phyloP scores from a whole-genome alignment of 805 yeast genomes.

The Pichia membranifaciens region DNA sequence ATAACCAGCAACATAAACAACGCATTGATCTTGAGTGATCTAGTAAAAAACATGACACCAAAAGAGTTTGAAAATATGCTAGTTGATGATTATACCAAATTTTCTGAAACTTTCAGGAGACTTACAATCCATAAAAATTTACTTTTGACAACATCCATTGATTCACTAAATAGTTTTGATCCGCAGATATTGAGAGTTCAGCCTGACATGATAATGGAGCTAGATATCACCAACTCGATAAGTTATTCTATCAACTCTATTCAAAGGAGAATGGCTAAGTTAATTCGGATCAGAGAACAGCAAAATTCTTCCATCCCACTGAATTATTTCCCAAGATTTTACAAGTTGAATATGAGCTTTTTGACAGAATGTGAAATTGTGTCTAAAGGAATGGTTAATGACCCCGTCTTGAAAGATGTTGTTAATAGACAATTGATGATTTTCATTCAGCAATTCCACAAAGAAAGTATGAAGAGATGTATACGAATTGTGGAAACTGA shows the following conservation, averaged over 20 bases:
- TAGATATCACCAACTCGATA: conserved; percentile 64
- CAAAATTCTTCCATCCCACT: conserved; percentile 53
- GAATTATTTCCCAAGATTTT: conserved; percentile 61
- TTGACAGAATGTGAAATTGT: conserved; percentile 78
- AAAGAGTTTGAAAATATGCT: conserved; percentile 72
- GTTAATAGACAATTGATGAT: conserved; percentile 60
- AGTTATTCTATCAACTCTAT: conserved; percentile 62
- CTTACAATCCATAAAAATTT: conserved; percentile 74
- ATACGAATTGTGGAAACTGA: conserved; percentile 56
- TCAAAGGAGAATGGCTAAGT: conserved; percentile 71
- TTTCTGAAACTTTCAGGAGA: conserved; percentile 69
- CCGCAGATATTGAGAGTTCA: conserved; percentile 25
- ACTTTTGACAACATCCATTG: conserved; percentile 63
- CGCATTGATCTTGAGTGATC: conserved; percentile 30
- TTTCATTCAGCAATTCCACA: conserved; percentile 53
- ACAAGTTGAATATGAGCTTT: conserved; percentile 60
- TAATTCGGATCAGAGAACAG: conserved; percentile 71
- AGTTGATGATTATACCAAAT: conserved; percentile 48
- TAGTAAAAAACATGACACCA: conserved; percentile 62
- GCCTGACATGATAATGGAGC: conserved; percentile 43
- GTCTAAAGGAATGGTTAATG: conserved; percentile 53
- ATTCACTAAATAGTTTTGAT: conserved; percentile 32
- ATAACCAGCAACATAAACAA: conserved; percentile 19
- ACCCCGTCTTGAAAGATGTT: conserved; percentile 59
- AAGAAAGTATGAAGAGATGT: conserved; percentile 41